phyloP scores from a whole-genome alignment of 306 rosid genomes.

The Morella rubra region DNA sequence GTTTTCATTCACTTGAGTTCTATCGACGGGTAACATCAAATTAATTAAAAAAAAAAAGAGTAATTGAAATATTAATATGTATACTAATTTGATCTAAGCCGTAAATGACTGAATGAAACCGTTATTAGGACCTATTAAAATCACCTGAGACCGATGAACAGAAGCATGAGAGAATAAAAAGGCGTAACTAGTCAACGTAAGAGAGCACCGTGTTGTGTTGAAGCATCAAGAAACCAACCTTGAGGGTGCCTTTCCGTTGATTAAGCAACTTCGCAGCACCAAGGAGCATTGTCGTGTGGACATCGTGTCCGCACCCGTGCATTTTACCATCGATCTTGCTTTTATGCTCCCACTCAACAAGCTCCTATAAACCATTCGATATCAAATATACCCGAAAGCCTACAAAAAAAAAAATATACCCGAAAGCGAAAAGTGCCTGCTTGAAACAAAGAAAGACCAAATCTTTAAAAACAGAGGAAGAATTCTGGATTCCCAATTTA shows the following conservation, averaged over 20 bases:
- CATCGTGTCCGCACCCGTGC: conserved; percentile 86
- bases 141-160: neutral
- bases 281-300: conserved; percentile 72
- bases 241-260: conserved; percentile 46
- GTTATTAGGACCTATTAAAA: too few species aligned
- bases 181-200: neutral
- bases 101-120: too few species aligned
- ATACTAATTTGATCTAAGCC: too few species aligned
- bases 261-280: conserved; percentile 73
- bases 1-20: too few species aligned
- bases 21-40: too few species aligned
- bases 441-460: neutral
- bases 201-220: neutral
- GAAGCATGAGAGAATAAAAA: neutral
- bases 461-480: neutral
- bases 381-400: neutral
- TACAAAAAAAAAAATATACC: neutral
- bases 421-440: neutral
- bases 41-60: too few species aligned
- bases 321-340: conserved; percentile 69
- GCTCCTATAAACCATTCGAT: conserved; percentile 43
- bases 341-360: conserved; percentile 73
- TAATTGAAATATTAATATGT: too few species aligned
- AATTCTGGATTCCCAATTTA: neutral
- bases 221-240: conserved; percentile 40